Conservation (phyloP, 1,284 basidiomycete species). For the Tilletia indica region DNA sequence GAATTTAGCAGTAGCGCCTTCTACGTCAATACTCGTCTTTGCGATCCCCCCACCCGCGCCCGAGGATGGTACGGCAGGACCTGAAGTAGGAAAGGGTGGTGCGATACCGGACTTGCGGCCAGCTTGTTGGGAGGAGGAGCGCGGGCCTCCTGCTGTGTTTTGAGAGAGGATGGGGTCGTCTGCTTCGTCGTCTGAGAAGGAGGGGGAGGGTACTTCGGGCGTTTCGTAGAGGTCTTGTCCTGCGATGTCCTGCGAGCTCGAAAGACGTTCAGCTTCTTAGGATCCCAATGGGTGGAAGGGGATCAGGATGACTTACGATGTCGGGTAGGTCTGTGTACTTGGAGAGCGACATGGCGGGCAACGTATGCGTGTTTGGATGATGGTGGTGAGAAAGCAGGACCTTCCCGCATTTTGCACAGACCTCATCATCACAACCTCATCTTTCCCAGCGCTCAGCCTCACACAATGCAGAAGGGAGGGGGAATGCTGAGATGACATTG, state of each 20-base stretch:
- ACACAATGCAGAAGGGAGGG: not conserved
- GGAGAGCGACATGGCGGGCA: conserved; percentile 21
- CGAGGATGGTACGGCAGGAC: not conserved
- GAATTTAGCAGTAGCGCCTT: conserved; percentile 22
- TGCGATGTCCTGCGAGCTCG: conserved; percentile 25
- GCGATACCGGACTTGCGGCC: too few species aligned
- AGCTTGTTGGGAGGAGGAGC: too few species aligned
- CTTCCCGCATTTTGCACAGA: not conserved
- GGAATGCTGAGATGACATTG: not conserved
- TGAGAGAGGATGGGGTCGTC: not conserved
- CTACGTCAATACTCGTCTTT: conserved; percentile 6
- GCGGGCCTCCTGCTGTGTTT: too few species aligned
- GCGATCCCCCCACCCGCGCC: conserved; percentile 18
- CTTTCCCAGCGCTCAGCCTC: not conserved
- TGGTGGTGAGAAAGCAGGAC: not conserved
- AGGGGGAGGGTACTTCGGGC: not conserved
- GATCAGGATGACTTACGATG: conserved; percentile 22
- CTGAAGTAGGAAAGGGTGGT: too few species aligned
- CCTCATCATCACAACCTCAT: not conserved
- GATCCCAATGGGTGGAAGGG: too few species aligned
- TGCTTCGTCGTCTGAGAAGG: conserved; percentile 7
- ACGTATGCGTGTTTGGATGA: too few species aligned
- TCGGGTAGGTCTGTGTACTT: conserved; percentile 31
- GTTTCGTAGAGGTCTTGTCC: conserved; percentile 25
- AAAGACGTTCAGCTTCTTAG: not conserved